phyloP scores from a whole-genome alignment of 1,284 basidiomycete genomes.

The Fomes fomentarius region DNA sequence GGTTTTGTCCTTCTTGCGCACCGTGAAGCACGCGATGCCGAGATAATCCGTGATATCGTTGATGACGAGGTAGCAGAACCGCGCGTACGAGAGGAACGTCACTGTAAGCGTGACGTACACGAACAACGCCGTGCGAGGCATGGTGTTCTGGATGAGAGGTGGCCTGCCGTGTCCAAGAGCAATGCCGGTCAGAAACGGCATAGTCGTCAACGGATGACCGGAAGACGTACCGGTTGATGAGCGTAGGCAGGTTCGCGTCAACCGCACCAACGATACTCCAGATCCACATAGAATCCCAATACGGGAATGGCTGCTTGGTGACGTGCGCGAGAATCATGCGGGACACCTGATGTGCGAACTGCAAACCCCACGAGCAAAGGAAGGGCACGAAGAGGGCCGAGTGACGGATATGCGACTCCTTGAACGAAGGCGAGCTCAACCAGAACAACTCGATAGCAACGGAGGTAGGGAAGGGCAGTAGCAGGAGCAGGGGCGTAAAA shows the following conservation, averaged over 20 bases:
- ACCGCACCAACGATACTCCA: conserved; percentile 80
- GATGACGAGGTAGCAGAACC: conserved; percentile 84
- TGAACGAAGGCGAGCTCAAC: conserved; percentile 71
- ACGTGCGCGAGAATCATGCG: conserved; percentile 94
- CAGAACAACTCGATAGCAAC: conserved; percentile 76
- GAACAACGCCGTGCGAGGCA: conserved; percentile 61
- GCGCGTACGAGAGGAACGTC: conserved; percentile 73
- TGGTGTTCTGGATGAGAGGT: conserved; percentile 71
- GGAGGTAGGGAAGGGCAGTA: conserved; percentile 82
- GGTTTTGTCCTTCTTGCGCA: conserved; percentile 76
- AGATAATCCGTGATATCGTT: conserved; percentile 86
- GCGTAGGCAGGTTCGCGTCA: conserved; percentile 77
- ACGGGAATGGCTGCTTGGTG: conserved; percentile 83
- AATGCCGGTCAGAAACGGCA: too few relatives aligned
- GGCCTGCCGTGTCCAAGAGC: too few relatives aligned
- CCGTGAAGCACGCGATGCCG: conserved; percentile 90
- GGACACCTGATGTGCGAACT: conserved; percentile 88
- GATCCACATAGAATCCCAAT: conserved; percentile 87
- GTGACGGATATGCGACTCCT: conserved; percentile 58
- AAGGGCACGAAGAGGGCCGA: conserved; percentile 84
- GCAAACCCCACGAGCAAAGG: conserved; percentile 87
- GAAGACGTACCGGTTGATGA: conserved; percentile 76
- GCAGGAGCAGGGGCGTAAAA: conserved; percentile 67
- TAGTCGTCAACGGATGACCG: too few relatives aligned
- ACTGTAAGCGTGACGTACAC: conserved; percentile 71